Evolutionary conservation across 2,329 filamentous ascomycete species (phyloP).

Genomic region (Arachnomyces sp.): DNA sequence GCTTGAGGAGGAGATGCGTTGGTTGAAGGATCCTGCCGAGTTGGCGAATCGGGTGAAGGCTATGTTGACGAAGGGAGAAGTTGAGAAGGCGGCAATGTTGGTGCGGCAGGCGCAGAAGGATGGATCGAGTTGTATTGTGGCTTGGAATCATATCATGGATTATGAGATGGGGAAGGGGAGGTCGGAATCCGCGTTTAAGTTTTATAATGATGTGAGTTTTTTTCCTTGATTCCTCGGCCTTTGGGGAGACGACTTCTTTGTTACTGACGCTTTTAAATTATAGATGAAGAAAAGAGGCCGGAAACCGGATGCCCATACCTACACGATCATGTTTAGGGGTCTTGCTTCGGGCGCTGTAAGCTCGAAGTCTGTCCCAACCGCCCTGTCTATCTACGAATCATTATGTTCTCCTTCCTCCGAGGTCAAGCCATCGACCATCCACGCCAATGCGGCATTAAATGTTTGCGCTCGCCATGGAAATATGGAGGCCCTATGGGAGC

Average conservation of each 20-base stretch:
- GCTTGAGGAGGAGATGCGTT: slow-evolving; percentile 52
- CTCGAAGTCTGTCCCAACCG: slow-evolving; percentile 57
- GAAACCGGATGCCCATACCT: slow-evolving; percentile 72
- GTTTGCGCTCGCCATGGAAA: slow-evolving; percentile 69
- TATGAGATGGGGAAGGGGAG: slow-evolving; percentile 57
- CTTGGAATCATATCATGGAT: slow-evolving; percentile 82
- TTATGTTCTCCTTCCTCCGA: slow-evolving; percentile 58
- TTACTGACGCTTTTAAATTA: slow-evolving; percentile 10
- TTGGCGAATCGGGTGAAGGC: slow-evolving; percentile 61
- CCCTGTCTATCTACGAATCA: slow-evolving; percentile 67
- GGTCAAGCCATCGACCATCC: slow-evolving; percentile 67
- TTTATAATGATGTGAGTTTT: slow-evolving; percentile 72
- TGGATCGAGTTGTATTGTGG: slow-evolving; percentile 58
- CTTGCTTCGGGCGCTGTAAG: slow-evolving; percentile 49
- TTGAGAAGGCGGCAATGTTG: slow-evolving; percentile 60
- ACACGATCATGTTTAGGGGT: slow-evolving; percentile 73
- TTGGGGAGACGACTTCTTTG: slow-evolving; percentile 1
- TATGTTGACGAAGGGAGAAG: slow-evolving; percentile 52
- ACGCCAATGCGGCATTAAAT: slow-evolving; percentile 80
- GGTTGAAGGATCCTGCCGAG: slow-evolving; percentile 62
- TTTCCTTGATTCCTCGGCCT: neutral
- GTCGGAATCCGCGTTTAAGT: slow-evolving; percentile 60
- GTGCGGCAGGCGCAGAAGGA: slow-evolving; percentile 60
- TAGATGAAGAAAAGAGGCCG: slow-evolving; percentile 94
- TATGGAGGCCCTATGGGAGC: slow-evolving; percentile 71